Evolutionary conservation across 2,329 filamentous ascomycete species (phyloP).

Genomic region (Colletotrichum sp.): DNA sequence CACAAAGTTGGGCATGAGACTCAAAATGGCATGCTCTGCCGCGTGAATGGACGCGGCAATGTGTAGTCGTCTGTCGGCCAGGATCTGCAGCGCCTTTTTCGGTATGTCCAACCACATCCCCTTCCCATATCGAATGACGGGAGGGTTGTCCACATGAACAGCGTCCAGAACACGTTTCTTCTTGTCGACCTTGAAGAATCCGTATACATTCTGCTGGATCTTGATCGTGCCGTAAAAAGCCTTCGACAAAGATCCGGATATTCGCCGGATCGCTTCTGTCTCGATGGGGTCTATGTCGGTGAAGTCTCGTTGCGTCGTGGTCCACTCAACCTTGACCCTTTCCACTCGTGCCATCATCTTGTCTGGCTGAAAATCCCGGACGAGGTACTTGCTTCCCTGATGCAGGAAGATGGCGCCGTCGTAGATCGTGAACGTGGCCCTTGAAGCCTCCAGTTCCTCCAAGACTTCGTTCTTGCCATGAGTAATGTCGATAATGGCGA

Average conservation of each 20-base stretch:
- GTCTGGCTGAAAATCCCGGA: conserved; percentile 86
- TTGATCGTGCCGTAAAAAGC: conserved; percentile 89
- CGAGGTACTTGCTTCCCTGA: conserved; percentile 91
- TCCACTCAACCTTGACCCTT: conserved; percentile 92
- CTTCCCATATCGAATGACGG: conserved; percentile 82
- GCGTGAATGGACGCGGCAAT: conserved; percentile 91
- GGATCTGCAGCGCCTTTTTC: conserved; percentile 76
- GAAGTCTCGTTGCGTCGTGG: conserved; percentile 88
- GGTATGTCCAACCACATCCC: conserved; percentile 98
- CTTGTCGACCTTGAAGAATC: conserved; percentile 96
- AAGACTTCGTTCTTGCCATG: conserved; percentile 83
- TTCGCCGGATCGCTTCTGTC: conserved; percentile 83
- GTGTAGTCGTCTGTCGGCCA: conserved; percentile 75
- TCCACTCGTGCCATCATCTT: conserved; percentile 85
- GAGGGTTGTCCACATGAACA: conserved; percentile 90
- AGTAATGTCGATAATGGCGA: conserved; percentile 89
- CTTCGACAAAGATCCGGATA: conserved; percentile 65
- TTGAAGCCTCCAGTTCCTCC: conserved; percentile 93
- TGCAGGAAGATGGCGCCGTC: conserved; percentile 97
- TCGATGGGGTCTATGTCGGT: conserved; percentile 94
- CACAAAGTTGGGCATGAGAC: conserved; percentile 88
- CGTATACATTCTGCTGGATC: conserved; percentile 88
- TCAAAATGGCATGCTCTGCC: conserved; percentile 89
- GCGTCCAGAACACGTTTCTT: conserved; percentile 87
- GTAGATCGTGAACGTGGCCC: conserved; percentile 96